phyloP scores from a whole-genome alignment of 208 protist genomes.

The Leishmania tarentolae region DNA sequence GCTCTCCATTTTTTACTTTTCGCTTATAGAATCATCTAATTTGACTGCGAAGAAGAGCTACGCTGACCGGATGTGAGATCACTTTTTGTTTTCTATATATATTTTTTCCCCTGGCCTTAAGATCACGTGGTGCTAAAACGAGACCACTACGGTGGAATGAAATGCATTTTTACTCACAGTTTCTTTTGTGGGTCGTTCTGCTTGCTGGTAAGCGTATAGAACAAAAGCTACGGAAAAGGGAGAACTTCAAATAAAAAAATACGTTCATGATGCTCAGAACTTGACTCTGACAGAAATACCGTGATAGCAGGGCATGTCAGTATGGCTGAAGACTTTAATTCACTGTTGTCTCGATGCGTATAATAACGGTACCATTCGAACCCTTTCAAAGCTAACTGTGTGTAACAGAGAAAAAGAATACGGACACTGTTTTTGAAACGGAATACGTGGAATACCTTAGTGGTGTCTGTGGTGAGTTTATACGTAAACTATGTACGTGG shows the following conservation, averaged over 20 bases:
- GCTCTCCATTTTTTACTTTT: not conserved
- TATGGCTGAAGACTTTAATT: not conserved
- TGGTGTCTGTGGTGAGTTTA: not conserved
- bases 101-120: no score
- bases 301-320: no score
- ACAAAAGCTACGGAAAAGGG: not conserved
- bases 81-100: not conserved
- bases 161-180: not conserved
- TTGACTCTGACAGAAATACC: not conserved
- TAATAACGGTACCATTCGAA: not conserved
- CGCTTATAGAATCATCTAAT: not conserved
- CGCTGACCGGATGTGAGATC: not conserved
- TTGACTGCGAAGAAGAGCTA: not conserved
- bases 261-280: not conserved
- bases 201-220: not conserved
- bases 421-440: not conserved
- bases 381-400: not conserved
- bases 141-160: not conserved
- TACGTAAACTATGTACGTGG: not conserved
- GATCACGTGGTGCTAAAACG: not conserved
- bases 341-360: not conserved
- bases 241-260: constrained; percentile 4
- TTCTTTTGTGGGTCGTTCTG: not conserved
- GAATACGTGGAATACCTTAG: no score
- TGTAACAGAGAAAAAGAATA: not conserved